phyloP scores from a whole-genome alignment of 768 basidiomycete species.

The Agaricus blazei region DNA sequence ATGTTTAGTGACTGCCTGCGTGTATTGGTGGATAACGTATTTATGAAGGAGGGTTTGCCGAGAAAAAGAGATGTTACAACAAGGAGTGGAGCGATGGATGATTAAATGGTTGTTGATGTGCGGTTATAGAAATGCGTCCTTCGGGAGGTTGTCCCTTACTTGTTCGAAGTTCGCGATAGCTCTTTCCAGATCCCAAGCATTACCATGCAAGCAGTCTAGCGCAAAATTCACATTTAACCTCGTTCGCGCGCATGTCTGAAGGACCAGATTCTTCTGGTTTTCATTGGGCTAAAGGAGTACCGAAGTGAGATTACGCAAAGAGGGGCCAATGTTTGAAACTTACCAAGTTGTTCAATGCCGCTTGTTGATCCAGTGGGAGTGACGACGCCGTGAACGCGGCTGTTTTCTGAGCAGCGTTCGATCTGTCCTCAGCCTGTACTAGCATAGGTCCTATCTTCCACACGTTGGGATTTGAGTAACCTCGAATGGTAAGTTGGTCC shows the following conservation, averaged over 20 bases:
- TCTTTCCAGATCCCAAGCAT: constrained; percentile 76
- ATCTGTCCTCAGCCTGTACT: constrained; percentile 49
- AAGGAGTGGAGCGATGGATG: background rate
- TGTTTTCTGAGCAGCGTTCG: constrained; percentile 17
- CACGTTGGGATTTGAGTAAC: constrained; percentile 77
- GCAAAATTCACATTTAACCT: constrained; percentile 76
- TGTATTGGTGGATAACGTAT: no score
- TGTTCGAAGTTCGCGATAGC: constrained; percentile 85
- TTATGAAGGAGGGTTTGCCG: no score
- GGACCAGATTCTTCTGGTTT: constrained; percentile 62
- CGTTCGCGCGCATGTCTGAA: constrained; percentile 69
- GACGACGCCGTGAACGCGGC: constrained; percentile 22
- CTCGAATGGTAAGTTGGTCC: constrained; percentile 79
- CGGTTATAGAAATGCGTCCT: constrained; percentile 48
- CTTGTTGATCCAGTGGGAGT: constrained; percentile 41
- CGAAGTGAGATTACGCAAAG: background rate
- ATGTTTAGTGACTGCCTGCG: no score
- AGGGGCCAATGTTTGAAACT: constrained; percentile 21
- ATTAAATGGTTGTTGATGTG: background rate
- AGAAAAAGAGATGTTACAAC: no score
- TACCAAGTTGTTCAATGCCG: constrained; percentile 54
- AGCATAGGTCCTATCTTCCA: constrained; percentile 74
- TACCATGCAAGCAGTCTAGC: constrained; percentile 79
- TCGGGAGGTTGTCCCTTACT: constrained; percentile 67
- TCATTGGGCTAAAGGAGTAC: constrained; percentile 53